Evolutionary conservation across 176 grass and related monocot species (phyloP).

Genomic region (Avena insularis): DNA sequence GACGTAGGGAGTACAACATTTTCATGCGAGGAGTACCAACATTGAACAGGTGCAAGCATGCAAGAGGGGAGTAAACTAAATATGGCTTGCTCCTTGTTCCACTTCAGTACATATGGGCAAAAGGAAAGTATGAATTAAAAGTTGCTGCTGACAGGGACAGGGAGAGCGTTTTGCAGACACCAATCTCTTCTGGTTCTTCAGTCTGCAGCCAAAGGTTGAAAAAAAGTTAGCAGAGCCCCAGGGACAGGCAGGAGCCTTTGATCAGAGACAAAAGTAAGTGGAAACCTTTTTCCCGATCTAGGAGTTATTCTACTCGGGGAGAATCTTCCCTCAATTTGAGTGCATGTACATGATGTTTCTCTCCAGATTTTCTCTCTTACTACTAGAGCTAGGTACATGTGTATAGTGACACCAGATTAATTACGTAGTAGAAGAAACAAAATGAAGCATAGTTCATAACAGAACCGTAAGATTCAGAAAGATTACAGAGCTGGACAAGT

Average conservation of each 20-base stretch:
- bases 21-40: constrained; percentile 10
- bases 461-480: constrained; percentile 11
- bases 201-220: constrained; percentile 52
- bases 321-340: not conserved
- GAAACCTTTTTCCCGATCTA: constrained; percentile 47
- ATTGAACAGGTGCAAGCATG: constrained; percentile 28
- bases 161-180: constrained; percentile 12
- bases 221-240: constrained; percentile 44
- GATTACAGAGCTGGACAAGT: constrained; percentile 38
- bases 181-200: constrained; percentile 40
- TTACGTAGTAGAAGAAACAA: constrained; percentile 17
- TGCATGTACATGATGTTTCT: not conserved
- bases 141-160: constrained; percentile 35
- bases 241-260: constrained; percentile 28
- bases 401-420: not conserved
- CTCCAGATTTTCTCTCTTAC: not conserved
- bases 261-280: constrained; percentile 33
- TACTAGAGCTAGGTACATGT: not conserved
- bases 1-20: not conserved
- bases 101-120: constrained; percentile 38
- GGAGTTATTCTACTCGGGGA: constrained; percentile 20
- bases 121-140: constrained; percentile 35
- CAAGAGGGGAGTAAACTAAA: constrained; percentile 17
- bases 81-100: constrained; percentile 22
- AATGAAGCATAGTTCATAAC: constrained; percentile 28